Base-by-base conservation (phyloP, 1,284 basidiomycete species). In the Earliella scabrosa region DNA sequence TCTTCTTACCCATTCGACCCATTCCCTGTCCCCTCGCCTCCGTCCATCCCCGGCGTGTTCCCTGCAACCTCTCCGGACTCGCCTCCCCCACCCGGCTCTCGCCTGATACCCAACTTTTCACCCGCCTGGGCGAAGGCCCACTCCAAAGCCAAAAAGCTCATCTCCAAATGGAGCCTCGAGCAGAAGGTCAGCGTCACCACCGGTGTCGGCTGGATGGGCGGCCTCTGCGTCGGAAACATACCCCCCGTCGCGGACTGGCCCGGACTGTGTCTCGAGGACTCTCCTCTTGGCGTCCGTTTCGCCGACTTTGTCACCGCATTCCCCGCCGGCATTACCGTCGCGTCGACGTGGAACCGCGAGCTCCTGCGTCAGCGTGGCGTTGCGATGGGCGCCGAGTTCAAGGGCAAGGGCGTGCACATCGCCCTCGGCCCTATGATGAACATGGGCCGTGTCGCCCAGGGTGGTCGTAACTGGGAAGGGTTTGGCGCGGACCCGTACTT, bases 401-500 rank as follows among this genome's bases (percentile, higher is more conserved):
- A 81, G 58, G 87, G 82, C 36, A 94, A 95, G 69, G 94, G 94
- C 40, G 87, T 89, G 54, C 82, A 96, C 66, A 78, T 88, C 44
- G 83, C 83, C 7, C 76, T 88, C 24, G 83, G 84, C 3, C 78
- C 82, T 0, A 79, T 74, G 85, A 89, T 88, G 85, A 90, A 90
- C 66, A 77, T 90, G 73, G 89, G 85, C 21, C 82, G 88, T 51
- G 70, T 83, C 34, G 80, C 85, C 1, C 75, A 81, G 61, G 86
- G 81, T 3, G 93, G 93, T 0, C 76, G 93, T 10, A 93, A 92
- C 71, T 95, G 90, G 90, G 92, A 95, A 76, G 90, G 90, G 8
- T 93, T 92, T 60, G 87, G 90, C 44, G 86, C 80, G 16, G 88
- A 91, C 68, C 90, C 92, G 0, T 94, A 86, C 74, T 75, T 95